Percentiles rank a stretch among this genome's conserved stretches.
These are phyloP conservation scores for Daldinia eschscholtzii DNA, from an alignment of 2,329 filamentous ascomycete genomes.

Conservation along the genomic window DNA sequence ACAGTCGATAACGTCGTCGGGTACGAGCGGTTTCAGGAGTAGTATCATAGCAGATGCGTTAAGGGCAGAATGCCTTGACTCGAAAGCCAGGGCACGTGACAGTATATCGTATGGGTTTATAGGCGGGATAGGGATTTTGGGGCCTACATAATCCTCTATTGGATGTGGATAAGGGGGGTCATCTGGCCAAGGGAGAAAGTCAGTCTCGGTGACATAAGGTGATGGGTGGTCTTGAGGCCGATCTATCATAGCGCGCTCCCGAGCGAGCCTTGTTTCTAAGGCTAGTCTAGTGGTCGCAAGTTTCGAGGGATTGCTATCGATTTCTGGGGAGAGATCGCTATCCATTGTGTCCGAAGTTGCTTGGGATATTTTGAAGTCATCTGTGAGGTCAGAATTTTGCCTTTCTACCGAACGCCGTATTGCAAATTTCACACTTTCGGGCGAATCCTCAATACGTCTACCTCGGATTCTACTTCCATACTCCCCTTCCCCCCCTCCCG, in stretches of 20 bases:
- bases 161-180: conserved; percentile 69
- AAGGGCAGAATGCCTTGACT: conserved; percentile 67
- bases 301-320: conserved; percentile 22
- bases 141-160: conserved; percentile 40
- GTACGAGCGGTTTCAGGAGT: conserved; percentile 69
- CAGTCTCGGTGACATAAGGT: conserved; percentile 65
- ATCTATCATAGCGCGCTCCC: conserved; percentile 27
- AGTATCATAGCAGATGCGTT: conserved; percentile 73
- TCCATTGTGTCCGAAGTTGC: conserved; percentile 50
- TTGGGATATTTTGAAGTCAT: conserved; percentile 52
- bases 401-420: conserved; percentile 36
- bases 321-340: conserved; percentile 41
- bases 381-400: conserved; percentile 47
- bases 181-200: conserved; percentile 70
- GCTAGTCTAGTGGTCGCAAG: conserved; percentile 29
- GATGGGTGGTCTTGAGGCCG: conserved; percentile 56
- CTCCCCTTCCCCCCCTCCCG: conserved; percentile 53
- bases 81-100: conserved; percentile 67
- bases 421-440: conserved; percentile 40
- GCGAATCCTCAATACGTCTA: conserved; percentile 53
- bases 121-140: conserved; percentile 51
- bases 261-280: conserved; percentile 33
- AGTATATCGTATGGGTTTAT: conserved; percentile 69
- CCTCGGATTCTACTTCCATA: conserved; percentile 63
- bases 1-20: conserved; percentile 66